Evolutionary conservation across 2,329 filamentous ascomycete genomes (phyloP), one percentile per base, ranked within the genome.

Genomic region (Aaosphaeria pasadenensis): DNA sequence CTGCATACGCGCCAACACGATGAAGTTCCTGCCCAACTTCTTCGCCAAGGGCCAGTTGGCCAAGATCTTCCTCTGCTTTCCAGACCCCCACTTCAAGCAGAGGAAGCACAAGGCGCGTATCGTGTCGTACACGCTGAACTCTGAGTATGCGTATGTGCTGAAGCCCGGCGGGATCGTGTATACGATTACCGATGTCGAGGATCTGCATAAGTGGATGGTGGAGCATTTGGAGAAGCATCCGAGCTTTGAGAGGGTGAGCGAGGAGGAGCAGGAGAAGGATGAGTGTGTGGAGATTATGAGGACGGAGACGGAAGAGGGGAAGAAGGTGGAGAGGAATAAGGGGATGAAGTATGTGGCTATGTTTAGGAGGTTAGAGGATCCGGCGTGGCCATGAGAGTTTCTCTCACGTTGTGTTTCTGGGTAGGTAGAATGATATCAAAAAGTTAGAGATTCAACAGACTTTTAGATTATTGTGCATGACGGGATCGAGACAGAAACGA

Each of bases 11-110:
- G 89, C 89, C 56, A 99, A 99, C 75, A 89, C 90, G 5, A 99
- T 99, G 94, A 99, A 99, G 70, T 99, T 97, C 71, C 77, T 99
- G n/a, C 92, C 95, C 53, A 97, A 99, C 67, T 96, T 96, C 78
- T 97, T 99, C 77, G 76, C 74, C 46, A 88, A 86, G 62, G 78
- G 74, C 11, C 91, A 96, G 67, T 82, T 99, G 11, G 82, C 80
- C 54, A 95, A 95, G 67, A 89, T 97, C 66, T 99, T 99, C 71
- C 88, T 99, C 61, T 99, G 94, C 76, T 99, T 99, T 67, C 94
- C 94, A 0, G 94, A 99, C 64, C 94, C 94, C 50, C 94, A 99
- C 72, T 99, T 99, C 78, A 99, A 99, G 74, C 84, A 89, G 9
- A 83, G 92, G 54, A 99, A 99, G 72, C 94, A 97, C 77, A 99